Evolutionary conservation across 805 yeast species (phyloP).

Genomic region (Lachancea mirantina): DNA sequence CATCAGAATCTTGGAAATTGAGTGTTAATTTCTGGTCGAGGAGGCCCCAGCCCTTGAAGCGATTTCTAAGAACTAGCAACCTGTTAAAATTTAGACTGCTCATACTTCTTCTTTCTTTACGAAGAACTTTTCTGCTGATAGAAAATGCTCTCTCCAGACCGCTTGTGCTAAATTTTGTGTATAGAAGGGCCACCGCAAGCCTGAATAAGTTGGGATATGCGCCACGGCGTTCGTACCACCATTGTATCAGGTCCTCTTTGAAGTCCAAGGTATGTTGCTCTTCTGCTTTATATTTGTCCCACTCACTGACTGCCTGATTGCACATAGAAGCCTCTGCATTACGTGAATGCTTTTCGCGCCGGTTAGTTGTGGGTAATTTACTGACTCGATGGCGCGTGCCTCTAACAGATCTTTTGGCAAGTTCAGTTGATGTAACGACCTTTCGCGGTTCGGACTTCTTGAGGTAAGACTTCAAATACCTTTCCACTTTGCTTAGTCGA

Average conservation of each 20-base stretch:
- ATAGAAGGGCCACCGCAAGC: slow-evolving; percentile 2
- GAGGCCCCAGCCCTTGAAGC: slow-evolving; percentile 8
- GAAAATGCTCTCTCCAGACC: slow-evolving; percentile 1
- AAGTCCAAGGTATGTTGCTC: background rate
- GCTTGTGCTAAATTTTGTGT: slow-evolving; percentile 4
- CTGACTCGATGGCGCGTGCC: background rate
- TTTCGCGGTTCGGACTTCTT: background rate
- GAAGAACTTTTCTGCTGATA: background rate
- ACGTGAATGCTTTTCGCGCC: background rate
- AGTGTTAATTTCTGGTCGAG: slow-evolving; percentile 2
- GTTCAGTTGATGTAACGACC: background rate
- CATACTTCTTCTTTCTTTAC: slow-evolving; percentile 2
- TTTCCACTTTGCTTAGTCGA: no score
- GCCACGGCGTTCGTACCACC: slow-evolving; percentile 1
- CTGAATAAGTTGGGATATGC: slow-evolving; percentile 4
- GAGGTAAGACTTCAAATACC: slow-evolving; percentile 1
- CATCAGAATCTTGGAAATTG: background rate
- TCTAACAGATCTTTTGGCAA: background rate
- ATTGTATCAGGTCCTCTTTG: background rate
- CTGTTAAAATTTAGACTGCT: slow-evolving; percentile 4
- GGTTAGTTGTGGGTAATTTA: background rate
- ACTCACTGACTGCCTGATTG: background rate
- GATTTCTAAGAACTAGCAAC: slow-evolving; percentile 7
- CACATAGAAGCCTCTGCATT: background rate
- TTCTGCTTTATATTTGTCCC: slow-evolving; percentile 4